Evolutionary conservation across 2,329 filamentous ascomycete species (phyloP).

Genomic region (Lizonia empirigonia): DNA sequence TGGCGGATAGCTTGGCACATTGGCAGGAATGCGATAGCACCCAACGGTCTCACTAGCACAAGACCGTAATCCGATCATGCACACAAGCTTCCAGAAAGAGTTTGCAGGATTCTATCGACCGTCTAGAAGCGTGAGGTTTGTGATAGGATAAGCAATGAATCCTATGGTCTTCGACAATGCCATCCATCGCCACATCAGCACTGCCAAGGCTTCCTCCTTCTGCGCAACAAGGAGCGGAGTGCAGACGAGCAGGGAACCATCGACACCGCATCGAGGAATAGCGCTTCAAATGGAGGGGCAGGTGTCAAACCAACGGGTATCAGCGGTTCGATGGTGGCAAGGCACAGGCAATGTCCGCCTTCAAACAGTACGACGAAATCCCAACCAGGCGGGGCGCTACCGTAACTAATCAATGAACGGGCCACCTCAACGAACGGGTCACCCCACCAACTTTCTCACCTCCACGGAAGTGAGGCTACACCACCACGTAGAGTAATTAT

Average conservation of each 20-base stretch:
- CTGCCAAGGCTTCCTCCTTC: slow-evolving; percentile 9
- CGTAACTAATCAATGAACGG: too few species aligned
- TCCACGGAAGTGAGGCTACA: too few species aligned
- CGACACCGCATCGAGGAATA: background rate
- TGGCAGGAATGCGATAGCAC: background rate
- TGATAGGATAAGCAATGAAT: slow-evolving; percentile 6
- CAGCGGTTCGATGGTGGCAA: slow-evolving; percentile 12
- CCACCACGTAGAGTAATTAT: too few species aligned
- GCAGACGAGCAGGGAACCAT: slow-evolving; percentile 8
- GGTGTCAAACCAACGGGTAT: slow-evolving; percentile 9
- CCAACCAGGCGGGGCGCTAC: slow-evolving; percentile 7
- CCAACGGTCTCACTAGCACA: slow-evolving; percentile 3
- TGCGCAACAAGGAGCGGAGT: background rate
- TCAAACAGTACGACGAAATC: slow-evolving; percentile 1
- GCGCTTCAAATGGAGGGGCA: background rate
- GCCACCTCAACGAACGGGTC: too few species aligned
- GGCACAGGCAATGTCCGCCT: slow-evolving; percentile 9
- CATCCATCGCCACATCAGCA: slow-evolving; percentile 5
- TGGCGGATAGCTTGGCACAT: slow-evolving; percentile 12
- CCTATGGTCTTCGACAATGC: slow-evolving; percentile 2
- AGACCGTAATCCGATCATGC: slow-evolving; percentile 12
- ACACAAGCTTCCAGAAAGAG: slow-evolving; percentile 5
- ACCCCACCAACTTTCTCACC: too few species aligned
- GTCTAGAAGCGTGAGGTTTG: background rate
- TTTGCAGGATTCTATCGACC: slow-evolving; percentile 3